Evolutionary conservation across 495 filamentous ascomycete species (phyloP), one percentile per base, ranked within the genome.

Genomic region (Penicillium mononematosum): DNA sequence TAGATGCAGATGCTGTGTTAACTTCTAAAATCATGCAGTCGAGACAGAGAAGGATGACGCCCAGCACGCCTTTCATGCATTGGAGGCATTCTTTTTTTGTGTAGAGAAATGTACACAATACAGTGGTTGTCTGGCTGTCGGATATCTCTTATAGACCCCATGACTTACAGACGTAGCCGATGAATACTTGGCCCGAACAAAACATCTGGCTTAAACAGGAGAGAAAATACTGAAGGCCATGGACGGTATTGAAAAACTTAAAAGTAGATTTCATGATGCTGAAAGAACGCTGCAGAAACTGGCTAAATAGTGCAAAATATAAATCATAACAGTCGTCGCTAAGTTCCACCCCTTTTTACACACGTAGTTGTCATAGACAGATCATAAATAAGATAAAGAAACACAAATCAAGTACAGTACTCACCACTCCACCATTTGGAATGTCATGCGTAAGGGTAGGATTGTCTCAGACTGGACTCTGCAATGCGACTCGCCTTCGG

Each of bases 381-480:
- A 29, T 39, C 39, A 53, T 39, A 46, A 24, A 22, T n/a, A 25
- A 29, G 16, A 27, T 11, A 12, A 36, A 36, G 31, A 7, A 29
- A 20, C 39, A 38, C 19, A 29, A 29, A 4, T 20, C 9, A 20
- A 38, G 16, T 24, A 24, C 31, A 25, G 11, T 25, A n/a, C 16
- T 32, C 31, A 29, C 22, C 42, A 38, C 9, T 25, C 14, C 31
- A 47, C 4, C 31, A 25, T 27, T 27, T 6, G 6, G 17, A 16
- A 47, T 25, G 1, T 46, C 14, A 51, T 45, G 24, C 3, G 19
- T 12, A 22, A 31, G 42, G 5, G 34, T 20, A 22, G 32, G 14
- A 47, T 27, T 41, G 25, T 22, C 14, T 66, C 58, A 76, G 10
- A 73, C 73, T 14, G 59, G 61, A 42, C 64, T 70, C 41, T 60